Conservation (phyloP, 78 protist genomes). For the Polysphondylium violaceum region DNA sequence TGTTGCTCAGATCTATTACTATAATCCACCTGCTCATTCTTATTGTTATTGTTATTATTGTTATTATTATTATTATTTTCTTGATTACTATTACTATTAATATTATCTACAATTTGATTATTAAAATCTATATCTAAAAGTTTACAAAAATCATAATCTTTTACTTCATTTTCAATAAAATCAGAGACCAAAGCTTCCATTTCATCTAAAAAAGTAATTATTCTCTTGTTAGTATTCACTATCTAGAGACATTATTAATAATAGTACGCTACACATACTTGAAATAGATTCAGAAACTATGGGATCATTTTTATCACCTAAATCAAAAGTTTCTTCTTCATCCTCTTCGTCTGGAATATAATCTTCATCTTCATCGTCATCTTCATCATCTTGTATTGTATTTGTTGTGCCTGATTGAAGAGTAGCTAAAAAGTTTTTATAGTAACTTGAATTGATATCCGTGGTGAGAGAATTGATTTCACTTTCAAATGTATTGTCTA, state of each 20-base stretch:
- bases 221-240: background rate
- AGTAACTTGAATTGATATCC: background rate
- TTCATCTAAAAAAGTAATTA: background rate
- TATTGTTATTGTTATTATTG: no score
- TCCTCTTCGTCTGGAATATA: slow-evolving; percentile 59
- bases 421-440: background rate
- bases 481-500: background rate
- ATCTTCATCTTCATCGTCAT: slow-evolving; percentile 64
- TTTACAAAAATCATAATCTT: slow-evolving; percentile 23
- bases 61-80: no score
- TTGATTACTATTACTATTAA: no score
- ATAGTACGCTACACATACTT: no score
- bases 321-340: background rate
- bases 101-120: slow-evolving; percentile 1
- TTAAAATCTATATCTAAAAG: slow-evolving; percentile 24
- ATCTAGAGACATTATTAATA: background rate
- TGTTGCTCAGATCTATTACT: no score
- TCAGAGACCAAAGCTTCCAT: slow-evolving; percentile 37
- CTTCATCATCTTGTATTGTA: background rate
- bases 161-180: slow-evolving; percentile 65
- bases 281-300: background rate
- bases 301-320: background rate
- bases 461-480: background rate
- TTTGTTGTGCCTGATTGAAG: slow-evolving; percentile 19
- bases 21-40: no score